These are phyloP conservation scores for Trichoderma hamatum DNA, from an alignment of 2,329 filamentous ascomycete species.

Conservation along the genomic window DNA sequence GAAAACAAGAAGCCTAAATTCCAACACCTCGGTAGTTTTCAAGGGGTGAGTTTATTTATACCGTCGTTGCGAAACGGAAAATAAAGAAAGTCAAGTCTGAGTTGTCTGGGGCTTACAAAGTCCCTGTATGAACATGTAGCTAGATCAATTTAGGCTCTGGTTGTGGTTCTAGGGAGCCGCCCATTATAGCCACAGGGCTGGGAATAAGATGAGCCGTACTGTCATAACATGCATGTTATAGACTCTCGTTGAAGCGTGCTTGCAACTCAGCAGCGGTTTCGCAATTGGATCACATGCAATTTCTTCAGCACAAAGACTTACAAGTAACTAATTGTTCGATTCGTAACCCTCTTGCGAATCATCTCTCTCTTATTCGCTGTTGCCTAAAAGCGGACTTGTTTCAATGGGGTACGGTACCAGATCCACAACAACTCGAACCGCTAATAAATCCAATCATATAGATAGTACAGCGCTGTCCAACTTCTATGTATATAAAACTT, in stretches of 20 bases:
- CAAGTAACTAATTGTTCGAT: background rate
- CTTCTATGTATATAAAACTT: background rate
- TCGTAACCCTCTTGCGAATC: conserved; percentile 11
- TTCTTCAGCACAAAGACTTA: background rate
- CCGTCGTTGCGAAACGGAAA: background rate
- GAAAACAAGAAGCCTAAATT: background rate
- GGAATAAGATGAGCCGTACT: background rate
- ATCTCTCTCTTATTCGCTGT: background rate
- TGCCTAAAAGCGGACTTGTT: background rate
- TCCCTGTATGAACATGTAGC: background rate
- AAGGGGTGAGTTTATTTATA: too few species aligned
- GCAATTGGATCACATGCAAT: background rate
- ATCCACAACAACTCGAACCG: background rate
- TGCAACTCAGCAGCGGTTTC: too few species aligned
- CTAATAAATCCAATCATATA: background rate
- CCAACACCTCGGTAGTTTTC: too few species aligned
- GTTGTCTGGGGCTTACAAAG: background rate
- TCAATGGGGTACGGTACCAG: background rate
- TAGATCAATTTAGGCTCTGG: background rate
- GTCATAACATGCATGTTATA: background rate
- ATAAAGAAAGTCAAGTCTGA: background rate
- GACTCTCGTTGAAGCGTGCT: too few species aligned
- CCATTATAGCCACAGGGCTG: background rate
- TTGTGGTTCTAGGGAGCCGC: background rate
- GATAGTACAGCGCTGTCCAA: background rate